phyloP scores from a whole-genome alignment of 306 rosid species.

The Phaseolus lunatus region DNA sequence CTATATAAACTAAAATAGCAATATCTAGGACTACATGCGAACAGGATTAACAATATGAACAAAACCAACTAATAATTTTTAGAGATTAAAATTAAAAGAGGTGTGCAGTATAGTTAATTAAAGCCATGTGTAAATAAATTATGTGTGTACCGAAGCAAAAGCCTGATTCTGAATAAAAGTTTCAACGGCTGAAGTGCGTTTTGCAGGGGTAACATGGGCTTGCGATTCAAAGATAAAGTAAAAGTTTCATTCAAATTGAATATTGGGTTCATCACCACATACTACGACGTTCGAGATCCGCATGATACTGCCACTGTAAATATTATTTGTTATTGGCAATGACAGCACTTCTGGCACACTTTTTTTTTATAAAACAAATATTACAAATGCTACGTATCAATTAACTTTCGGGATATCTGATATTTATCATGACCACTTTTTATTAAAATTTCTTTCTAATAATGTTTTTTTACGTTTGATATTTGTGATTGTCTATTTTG shows the following conservation, averaged over 20 bases:
- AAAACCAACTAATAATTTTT: background rate
- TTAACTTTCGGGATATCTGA: no score
- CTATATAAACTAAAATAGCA: background rate
- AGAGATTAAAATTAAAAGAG: background rate
- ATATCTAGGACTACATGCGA: background rate
- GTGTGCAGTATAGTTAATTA: background rate
- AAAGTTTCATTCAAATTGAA: constrained; percentile 26
- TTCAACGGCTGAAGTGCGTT: constrained; percentile 1
- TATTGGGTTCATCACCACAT: background rate
- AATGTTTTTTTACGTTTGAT: no score
- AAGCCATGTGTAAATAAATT: background rate
- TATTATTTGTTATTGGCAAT: background rate
- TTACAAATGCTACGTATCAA: no score
- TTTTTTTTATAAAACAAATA: no score
- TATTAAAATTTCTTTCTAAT: no score
- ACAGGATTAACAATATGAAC: background rate
- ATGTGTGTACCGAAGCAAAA: background rate
- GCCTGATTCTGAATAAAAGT: constrained; percentile 29
- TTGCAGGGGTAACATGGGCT: constrained; percentile 29
- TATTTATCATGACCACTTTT: no score
- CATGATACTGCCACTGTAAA: background rate
- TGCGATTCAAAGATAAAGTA: background rate
- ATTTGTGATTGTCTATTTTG: background rate
- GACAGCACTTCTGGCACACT: background rate
- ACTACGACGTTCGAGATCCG: background rate